Evolutionary conservation across 768 basidiomycete species (phyloP).

Genomic region (Boletus rex-veris): DNA sequence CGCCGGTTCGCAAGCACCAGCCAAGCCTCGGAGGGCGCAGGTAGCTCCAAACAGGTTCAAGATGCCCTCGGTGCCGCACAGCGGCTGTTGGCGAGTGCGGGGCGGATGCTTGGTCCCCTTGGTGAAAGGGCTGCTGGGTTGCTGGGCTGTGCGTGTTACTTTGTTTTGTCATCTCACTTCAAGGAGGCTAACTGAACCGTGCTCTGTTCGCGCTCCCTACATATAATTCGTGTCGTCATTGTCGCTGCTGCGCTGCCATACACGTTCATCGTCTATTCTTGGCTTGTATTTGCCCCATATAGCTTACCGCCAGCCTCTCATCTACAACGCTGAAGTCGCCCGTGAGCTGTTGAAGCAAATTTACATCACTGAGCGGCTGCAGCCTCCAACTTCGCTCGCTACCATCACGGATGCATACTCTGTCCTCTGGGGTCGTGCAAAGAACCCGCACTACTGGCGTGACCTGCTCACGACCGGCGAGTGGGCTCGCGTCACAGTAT

Average conservation of each 20-base stretch:
- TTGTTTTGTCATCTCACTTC: background rate
- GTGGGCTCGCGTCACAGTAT: slow-evolving; percentile 63
- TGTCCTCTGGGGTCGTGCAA: slow-evolving; percentile 60
- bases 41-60: slow-evolving; percentile 63
- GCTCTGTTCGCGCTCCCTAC: background rate
- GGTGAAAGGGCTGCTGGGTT: slow-evolving; percentile 54
- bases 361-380: slow-evolving; percentile 59
- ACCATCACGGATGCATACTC: slow-evolving; percentile 57
- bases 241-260: background rate
- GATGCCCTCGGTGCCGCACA: slow-evolving; percentile 59
- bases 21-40: slow-evolving; percentile 37
- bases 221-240: background rate
- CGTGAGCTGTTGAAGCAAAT: slow-evolving; percentile 75
- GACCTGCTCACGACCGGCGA: slow-evolving; percentile 60
- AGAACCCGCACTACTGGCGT: slow-evolving; percentile 58
- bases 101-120: slow-evolving; percentile 46
- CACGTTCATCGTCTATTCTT: background rate
- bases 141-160: slow-evolving; percentile 47
- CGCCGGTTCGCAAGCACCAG: slow-evolving; percentile 41
- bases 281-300: background rate
- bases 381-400: slow-evolving; percentile 58
- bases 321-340: slow-evolving; percentile 76
- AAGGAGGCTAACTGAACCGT: background rate
- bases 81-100: slow-evolving; percentile 49
- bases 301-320: slow-evolving; percentile 75